Evolutionary conservation across 352 stramenopile species (phyloP).

Genomic region (Phytophthora sojae): DNA sequence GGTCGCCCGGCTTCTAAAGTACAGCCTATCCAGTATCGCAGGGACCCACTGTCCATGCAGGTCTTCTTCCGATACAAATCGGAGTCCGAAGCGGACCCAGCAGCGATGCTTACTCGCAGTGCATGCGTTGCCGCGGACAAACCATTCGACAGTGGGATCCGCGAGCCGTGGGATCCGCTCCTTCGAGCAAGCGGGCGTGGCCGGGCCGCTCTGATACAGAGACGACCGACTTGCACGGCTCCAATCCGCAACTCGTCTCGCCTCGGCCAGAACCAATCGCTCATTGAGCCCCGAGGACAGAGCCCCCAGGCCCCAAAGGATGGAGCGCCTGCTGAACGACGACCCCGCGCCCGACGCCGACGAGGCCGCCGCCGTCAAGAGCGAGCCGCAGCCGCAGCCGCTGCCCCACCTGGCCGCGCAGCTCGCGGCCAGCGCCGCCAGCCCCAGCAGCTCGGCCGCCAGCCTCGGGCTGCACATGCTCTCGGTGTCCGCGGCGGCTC

Average conservation of each 20-base stretch:
- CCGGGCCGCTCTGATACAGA: slow-evolving; percentile 23
- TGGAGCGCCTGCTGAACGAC: slow-evolving; percentile 51
- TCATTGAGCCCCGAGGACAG: not conserved
- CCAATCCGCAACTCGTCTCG: slow-evolving; percentile 39
- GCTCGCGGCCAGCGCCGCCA: slow-evolving; percentile 16
- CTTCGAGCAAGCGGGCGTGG: slow-evolving; percentile 30
- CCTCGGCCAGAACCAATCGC: slow-evolving; percentile 24
- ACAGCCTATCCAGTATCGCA: slow-evolving; percentile 23
- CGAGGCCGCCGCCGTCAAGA: slow-evolving; percentile 15
- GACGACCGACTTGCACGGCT: slow-evolving; percentile 14
- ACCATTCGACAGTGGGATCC: slow-evolving; percentile 30
- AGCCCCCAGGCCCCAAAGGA: too few relatives aligned
- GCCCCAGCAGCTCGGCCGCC: slow-evolving; percentile 26
- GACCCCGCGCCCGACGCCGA: slow-evolving; percentile 22
- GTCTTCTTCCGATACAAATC: not conserved
- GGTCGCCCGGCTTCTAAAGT: slow-evolving; percentile 35
- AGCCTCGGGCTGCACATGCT: slow-evolving; percentile 46
- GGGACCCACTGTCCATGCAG: slow-evolving; percentile 3
- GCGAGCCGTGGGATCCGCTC: not conserved
- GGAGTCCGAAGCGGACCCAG: too few relatives aligned
- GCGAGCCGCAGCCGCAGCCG: slow-evolving; percentile 15
- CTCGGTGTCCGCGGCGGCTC: slow-evolving; percentile 14
- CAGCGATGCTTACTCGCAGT: slow-evolving; percentile 1
- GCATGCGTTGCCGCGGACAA: slow-evolving; percentile 6
- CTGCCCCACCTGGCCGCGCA: slow-evolving; percentile 34